These are phyloP conservation scores for Aegilops speltoides DNA, from an alignment of 176 grass and related monocot species.

Conservation along the genomic window DNA sequence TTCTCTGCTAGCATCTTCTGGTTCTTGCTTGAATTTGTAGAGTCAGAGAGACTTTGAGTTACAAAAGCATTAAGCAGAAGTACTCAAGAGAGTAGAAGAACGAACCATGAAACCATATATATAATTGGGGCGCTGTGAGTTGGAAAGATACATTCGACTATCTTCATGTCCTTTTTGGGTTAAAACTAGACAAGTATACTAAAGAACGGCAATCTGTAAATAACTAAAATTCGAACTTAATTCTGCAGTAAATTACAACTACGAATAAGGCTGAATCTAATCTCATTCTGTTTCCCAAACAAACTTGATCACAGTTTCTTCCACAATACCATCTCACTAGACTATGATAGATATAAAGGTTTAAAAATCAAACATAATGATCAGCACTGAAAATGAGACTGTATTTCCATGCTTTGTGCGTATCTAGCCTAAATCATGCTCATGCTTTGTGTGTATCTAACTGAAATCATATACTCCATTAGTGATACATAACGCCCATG, in stretches of 20 bases:
- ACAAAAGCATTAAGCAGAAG: background rate
- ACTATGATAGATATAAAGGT: background rate
- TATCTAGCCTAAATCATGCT: background rate
- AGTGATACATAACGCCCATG: background rate
- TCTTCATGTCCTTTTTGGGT: conserved; percentile 1
- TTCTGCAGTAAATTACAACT: background rate
- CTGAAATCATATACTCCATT: background rate
- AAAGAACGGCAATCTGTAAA: background rate
- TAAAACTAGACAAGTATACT: background rate
- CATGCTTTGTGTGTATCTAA: conserved; percentile 2
- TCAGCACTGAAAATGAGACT: background rate
- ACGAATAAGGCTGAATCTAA: background rate
- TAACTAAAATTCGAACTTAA: background rate
- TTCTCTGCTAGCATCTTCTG: background rate
- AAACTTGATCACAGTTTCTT: background rate
- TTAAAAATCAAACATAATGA: background rate
- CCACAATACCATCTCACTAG: background rate
- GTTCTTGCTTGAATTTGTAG: background rate
- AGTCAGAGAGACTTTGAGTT: background rate
- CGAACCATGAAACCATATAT: conserved; percentile 9
- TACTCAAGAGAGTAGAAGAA: background rate
- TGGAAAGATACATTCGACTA: background rate
- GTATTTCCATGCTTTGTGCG: background rate
- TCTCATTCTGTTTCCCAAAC: background rate
- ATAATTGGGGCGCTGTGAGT: background rate